These are phyloP conservation scores for Podospora appendiculata DNA, from an alignment of 495 filamentous ascomycete species.

Conservation along the genomic window DNA sequence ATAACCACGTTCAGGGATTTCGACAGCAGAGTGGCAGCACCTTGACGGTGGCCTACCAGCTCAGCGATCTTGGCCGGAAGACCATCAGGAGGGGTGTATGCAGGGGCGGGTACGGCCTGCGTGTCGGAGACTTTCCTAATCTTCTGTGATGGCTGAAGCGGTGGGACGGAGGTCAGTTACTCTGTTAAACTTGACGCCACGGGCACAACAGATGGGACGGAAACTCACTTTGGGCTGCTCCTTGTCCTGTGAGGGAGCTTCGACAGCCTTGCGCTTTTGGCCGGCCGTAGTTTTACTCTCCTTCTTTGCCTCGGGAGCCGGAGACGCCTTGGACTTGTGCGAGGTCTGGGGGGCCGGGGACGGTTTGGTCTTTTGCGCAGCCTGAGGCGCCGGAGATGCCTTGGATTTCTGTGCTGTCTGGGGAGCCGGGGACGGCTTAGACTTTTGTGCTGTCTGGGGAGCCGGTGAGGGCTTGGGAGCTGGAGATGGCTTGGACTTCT, in stretches of 20 bases:
- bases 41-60: conserved; percentile 35
- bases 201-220: not conserved
- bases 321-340: conserved; percentile 5
- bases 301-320: conserved; percentile 31
- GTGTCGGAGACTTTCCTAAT: conserved; percentile 44
- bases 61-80: conserved; percentile 29
- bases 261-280: conserved; percentile 37
- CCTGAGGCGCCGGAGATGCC: conserved; percentile 19
- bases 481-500: conserved; percentile 33
- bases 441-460: not conserved
- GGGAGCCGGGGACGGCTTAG: not conserved
- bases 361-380: not conserved
- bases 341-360: conserved; percentile 8
- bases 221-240: conserved; percentile 15
- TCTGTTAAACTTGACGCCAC: not conserved
- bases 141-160: conserved; percentile 26
- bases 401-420: conserved; percentile 31
- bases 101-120: conserved; percentile 23
- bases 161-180: not conserved
- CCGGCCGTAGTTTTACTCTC: conserved; percentile 17
- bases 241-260: conserved; percentile 31
- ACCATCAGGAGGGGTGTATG: conserved; percentile 31
- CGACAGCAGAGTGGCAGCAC: conserved; percentile 30
- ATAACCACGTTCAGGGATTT: conserved; percentile 37
- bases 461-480: conserved; percentile 12